Base-by-base conservation (phyloP, 2,329 filamentous ascomycete genomes). In the Aspergillus flavus region DNA sequence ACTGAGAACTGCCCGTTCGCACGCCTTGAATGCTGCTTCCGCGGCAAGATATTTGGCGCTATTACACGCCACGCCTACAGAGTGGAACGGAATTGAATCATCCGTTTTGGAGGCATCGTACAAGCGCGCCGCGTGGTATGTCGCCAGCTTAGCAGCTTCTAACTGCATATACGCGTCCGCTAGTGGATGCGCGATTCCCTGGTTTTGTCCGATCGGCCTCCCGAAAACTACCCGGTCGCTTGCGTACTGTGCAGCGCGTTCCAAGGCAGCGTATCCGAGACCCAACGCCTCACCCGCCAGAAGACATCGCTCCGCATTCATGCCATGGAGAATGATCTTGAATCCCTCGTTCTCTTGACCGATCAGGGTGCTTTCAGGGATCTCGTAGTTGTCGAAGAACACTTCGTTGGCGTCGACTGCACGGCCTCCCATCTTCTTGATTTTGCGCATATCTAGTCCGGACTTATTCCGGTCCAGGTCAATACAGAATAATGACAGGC, bases 331-430 rank as follows among this genome's bases (percentile, higher is more conserved):
- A 58, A 93, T 86, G 61, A 93, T 90, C 71, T 89, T 89, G 82
- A 96, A 96, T 0, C 93, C 92, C 62, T 91, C 84, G 6, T 89
- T 88, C 74, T 95, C 90, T 36, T 85, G 73, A 0, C 92, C 92
- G 48, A 96, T 86, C 0, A 94, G 79, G 0, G 87, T 82, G 46
- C 87, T 82, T 0, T 83, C 83, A 0, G 89, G 86, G 16, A 95
- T 86, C 4, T 78, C 75, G 75, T 94, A 96, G 68, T 89, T 86
- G 75, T 95, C 91, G 73, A 96, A 95, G 76, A 96, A 96, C 1
- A 96, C 89, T 73, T 95, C 91, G 68, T 96, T 96, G 0, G 92
- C 91, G 71, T 95, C 92, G 1, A 96, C 87, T 0, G 91, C 91
- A 14, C 91, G 82, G 0, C 91, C 91, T 10, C 93, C 93, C 91